Percentiles rank a stretch among this genome's conserved stretches.
Conservation (phyloP, 768 basidiomycete species). For the Russula emetica region DNA sequence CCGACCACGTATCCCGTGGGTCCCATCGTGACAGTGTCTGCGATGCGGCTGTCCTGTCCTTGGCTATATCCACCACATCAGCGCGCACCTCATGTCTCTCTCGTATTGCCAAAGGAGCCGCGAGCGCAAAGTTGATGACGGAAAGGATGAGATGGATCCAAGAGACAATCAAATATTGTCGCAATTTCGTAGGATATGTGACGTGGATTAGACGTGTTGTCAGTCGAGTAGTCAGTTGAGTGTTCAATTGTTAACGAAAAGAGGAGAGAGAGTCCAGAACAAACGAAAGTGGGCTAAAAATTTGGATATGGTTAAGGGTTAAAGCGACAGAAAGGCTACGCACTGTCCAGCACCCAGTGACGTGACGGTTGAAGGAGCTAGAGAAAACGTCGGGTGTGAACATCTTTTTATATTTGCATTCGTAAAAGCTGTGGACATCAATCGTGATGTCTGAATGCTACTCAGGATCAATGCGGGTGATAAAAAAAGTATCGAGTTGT, state of each 20-base stretch:
- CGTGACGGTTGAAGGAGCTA: not conserved
- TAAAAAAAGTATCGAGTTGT: too few species aligned
- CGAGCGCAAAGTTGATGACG: not conserved
- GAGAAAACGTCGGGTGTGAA: not conserved
- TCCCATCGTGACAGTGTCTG: not conserved
- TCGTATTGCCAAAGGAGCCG: not conserved
- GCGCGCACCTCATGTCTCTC: too few species aligned
- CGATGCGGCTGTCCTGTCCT: too few species aligned
- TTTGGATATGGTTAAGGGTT: too few species aligned
- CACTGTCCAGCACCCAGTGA: not conserved
- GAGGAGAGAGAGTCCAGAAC: not conserved
- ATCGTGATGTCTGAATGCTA: too few species aligned
- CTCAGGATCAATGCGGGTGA: too few species aligned
- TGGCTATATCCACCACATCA: too few species aligned
- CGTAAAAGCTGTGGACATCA: not conserved
- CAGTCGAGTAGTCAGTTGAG: not conserved
- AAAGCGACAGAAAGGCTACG: not conserved
- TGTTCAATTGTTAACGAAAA: not conserved
- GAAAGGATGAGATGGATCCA: not conserved
- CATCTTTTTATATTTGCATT: not conserved
- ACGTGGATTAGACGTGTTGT: not conserved
- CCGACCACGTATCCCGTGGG: too few species aligned
- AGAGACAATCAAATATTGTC: not conserved
- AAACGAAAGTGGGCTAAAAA: not conserved
- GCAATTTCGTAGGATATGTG: slow-evolving; percentile 1